Evolutionary conservation across 805 yeast genomes (phyloP), one percentile per base, ranked within the genome.

Genomic region (Saccharomycopsis sp.): DNA sequence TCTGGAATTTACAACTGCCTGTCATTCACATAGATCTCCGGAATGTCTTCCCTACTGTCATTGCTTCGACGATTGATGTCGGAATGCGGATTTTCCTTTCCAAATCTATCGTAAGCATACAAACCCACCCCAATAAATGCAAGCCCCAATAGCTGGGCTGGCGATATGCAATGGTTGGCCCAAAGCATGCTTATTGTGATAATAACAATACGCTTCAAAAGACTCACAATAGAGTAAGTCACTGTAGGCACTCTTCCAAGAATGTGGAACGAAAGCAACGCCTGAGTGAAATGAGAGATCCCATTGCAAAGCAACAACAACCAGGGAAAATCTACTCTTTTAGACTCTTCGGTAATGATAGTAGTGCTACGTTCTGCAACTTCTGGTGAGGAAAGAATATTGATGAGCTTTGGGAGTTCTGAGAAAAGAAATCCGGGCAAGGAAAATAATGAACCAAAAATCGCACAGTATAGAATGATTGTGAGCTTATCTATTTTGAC

Each of bases 171-270:
- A 57, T 70, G 71, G 37, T 83, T 79, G 67, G 85, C 91, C 76
- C 85, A 78, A 1, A 83, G 57, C 58, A 87, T 78, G 1, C 90
- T 83, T 61, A 81, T 79, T 20, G 81, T 70, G 57, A 87, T 87
- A 51, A 87, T 84, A 24, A 84, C 81, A 58, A 87, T 86, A 64
- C 92, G 74, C 65, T 87, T 87, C 69, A 86, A 67, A 52, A 87
- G 85, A 68, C 83, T 86, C 23, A 91, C 92, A 66, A 87, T 84
- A 48, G 89, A 84, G 69, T 87, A 87, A 66, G 84, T 85, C 51
- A 87, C 85, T 2, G 92, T 86, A n/a, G 85, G 77, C 20, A 87
- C 76, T 63, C 78, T 67, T 1, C 92, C 92, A 62, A 87, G 76
- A 48, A 87, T 76, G 68, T 85, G 91, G 69, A 87, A 87, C 21